phyloP scores from a whole-genome alignment of 176 grass and related monocot species.

The Hsuehochloa calcarea region DNA sequence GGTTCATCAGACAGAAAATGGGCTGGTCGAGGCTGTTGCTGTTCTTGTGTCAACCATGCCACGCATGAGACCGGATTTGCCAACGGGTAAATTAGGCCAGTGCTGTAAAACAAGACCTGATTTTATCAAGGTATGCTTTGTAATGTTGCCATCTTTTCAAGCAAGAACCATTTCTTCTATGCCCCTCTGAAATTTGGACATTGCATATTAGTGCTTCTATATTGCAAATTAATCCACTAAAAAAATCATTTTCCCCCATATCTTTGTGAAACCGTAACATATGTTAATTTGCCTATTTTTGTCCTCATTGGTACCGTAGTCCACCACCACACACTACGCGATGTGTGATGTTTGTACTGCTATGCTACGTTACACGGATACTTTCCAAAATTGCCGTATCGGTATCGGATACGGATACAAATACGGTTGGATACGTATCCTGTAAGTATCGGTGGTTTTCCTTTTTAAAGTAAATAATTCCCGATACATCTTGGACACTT shows the following conservation, averaged over 20 bases:
- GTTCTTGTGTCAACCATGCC: constrained; percentile 92
- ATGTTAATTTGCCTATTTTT: background rate
- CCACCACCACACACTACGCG: background rate
- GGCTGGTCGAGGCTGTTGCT: constrained; percentile 91
- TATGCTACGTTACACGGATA: too few species aligned
- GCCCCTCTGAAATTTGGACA: constrained; percentile 10
- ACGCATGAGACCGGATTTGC: constrained; percentile 62
- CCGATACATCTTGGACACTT: too few species aligned
- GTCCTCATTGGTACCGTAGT: background rate
- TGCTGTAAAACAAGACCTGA: constrained; percentile 89
- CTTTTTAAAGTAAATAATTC: too few species aligned
- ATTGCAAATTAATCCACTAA: background rate
- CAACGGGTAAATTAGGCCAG: constrained; percentile 69
- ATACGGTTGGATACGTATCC: too few species aligned
- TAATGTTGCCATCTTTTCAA: constrained; percentile 21
- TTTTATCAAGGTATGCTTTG: constrained; percentile 84
- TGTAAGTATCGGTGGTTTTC: too few species aligned
- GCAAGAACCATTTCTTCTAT: constrained; percentile 16
- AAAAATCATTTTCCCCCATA: background rate
- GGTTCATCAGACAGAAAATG: constrained; percentile 84
- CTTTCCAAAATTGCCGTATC: too few species aligned
- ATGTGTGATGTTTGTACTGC: constrained; percentile 8
- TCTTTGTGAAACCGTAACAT: background rate
- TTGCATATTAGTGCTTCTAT: background rate
- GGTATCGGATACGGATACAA: too few species aligned